Conservation (phyloP, 805 yeast genomes). For the Metschnikowia arizonensis region DNA sequence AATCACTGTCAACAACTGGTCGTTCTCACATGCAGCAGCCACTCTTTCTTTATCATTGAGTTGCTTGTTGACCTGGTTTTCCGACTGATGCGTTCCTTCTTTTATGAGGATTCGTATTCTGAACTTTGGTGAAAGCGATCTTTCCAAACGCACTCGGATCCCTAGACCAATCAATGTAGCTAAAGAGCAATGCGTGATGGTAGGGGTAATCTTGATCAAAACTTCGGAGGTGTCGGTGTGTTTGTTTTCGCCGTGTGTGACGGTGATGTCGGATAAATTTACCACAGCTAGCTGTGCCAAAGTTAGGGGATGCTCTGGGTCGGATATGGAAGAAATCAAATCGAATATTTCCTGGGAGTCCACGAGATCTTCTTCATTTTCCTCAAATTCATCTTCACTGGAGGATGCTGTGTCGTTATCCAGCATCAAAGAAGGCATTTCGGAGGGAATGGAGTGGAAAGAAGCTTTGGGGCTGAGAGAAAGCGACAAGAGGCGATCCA, state of each 20-base stretch:
- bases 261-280: slow-evolving; percentile 72
- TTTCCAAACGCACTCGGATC: slow-evolving; percentile 82
- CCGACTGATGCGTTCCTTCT: slow-evolving; percentile 94
- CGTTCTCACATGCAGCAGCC: slow-evolving; percentile 98
- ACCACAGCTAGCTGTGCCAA: slow-evolving; percentile 94
- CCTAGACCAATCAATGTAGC: slow-evolving; percentile 96
- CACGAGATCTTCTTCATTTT: slow-evolving; percentile 50
- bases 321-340: slow-evolving; percentile 32
- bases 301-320: slow-evolving; percentile 96
- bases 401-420: slow-evolving; percentile 22
- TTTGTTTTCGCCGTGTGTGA: slow-evolving; percentile 49
- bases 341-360: slow-evolving; percentile 77
- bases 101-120: slow-evolving; percentile 76
- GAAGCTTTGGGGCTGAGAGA: slow-evolving; percentile 17
- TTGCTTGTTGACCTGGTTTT: slow-evolving; percentile 92
- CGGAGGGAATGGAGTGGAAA: slow-evolving; percentile 6
- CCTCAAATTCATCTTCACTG: slow-evolving; percentile 14
- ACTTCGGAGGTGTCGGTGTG: slow-evolving; percentile 63
- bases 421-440: slow-evolving; percentile 26
- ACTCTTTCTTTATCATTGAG: slow-evolving; percentile 96
- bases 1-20: slow-evolving; percentile 83
- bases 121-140: slow-evolving; percentile 82
- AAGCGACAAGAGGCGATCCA: slow-evolving; percentile 31
- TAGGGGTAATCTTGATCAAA: slow-evolving; percentile 84
- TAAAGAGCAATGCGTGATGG: slow-evolving; percentile 94